Conservation (phyloP, 768 basidiomycete species). For the Neoboletus brunneissimus region DNA sequence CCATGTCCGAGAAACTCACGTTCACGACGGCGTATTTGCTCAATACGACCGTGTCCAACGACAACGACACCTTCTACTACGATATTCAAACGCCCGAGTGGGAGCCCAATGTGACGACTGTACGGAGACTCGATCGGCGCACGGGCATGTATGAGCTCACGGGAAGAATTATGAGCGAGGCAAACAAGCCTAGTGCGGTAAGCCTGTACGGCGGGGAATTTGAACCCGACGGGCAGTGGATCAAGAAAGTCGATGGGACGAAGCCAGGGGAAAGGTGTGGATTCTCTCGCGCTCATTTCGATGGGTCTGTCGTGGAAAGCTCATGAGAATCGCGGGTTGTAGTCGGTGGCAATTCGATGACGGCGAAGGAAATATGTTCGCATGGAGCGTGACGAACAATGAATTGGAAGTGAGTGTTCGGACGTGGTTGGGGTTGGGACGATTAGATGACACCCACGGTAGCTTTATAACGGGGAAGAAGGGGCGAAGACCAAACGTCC, state of each 20-base stretch:
- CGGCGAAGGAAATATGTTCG: constrained; percentile 20
- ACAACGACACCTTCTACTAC: constrained; percentile 38
- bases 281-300: background rate
- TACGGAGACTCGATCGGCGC: constrained; percentile 32
- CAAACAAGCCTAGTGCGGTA: constrained; percentile 29
- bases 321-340: background rate
- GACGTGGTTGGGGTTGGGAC: background rate
- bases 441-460: background rate
- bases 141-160: constrained; percentile 30
- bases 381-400: constrained; percentile 14
- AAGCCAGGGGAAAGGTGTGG: constrained; percentile 15
- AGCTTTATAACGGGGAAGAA: constrained; percentile 32
- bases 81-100: constrained; percentile 40
- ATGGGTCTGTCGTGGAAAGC: background rate
- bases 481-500: constrained; percentile 25
- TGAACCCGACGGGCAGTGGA: constrained; percentile 29
- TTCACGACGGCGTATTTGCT: constrained; percentile 39
- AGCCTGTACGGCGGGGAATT: constrained; percentile 29
- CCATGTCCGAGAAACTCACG: constrained; percentile 31
- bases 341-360: constrained; percentile 27
- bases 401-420: constrained; percentile 12
- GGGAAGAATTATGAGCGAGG: constrained; percentile 33
- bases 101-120: constrained; percentile 35
- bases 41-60: constrained; percentile 39
- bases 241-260: constrained; percentile 23